These are phyloP conservation scores for Podaxis pistillaris DNA, from an alignment of 768 basidiomycete species.

Conservation along the genomic window DNA sequence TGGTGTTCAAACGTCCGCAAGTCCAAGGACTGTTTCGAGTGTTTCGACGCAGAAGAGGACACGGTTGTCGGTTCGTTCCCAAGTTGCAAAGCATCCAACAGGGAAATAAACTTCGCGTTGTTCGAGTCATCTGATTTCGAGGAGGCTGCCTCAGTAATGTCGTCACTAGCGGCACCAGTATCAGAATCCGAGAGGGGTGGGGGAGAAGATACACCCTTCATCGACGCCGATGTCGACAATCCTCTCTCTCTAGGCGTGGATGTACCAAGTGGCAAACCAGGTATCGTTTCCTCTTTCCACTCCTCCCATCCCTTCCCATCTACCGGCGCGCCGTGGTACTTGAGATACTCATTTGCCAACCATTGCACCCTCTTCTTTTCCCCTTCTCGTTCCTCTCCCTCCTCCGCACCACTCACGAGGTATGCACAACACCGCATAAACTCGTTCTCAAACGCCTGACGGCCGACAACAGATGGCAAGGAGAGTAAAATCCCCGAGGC, in stretches of 20 bases:
- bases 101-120: conserved; percentile 33
- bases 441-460: conserved; percentile 64
- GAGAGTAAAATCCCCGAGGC: conserved; percentile 59
- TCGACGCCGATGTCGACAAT: conserved; percentile 45
- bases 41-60: conserved; percentile 12
- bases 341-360: conserved; percentile 66
- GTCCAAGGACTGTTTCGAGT: conserved; percentile 20
- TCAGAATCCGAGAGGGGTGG: conserved; percentile 39
- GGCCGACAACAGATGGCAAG: conserved; percentile 56
- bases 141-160: conserved; percentile 25
- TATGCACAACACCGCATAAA: conserved; percentile 65
- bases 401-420: conserved; percentile 56
- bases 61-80: conserved; percentile 7
- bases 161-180: not conserved
- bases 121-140: conserved; percentile 44
- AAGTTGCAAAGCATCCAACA: conserved; percentile 41
- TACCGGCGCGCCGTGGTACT: conserved; percentile 52
- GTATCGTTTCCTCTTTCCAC: conserved; percentile 53
- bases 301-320: conserved; percentile 56
- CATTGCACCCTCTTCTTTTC: conserved; percentile 50
- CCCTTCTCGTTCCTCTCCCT: conserved; percentile 36
- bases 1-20: conserved; percentile 25
- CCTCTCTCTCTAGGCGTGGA: conserved; percentile 24
- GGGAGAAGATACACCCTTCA: conserved; percentile 49
- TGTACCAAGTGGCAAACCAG: conserved; percentile 32